Evolutionary conservation across 2,329 filamentous ascomycete genomes (phyloP).

Genomic region (Hymenoscyphus linearis): DNA sequence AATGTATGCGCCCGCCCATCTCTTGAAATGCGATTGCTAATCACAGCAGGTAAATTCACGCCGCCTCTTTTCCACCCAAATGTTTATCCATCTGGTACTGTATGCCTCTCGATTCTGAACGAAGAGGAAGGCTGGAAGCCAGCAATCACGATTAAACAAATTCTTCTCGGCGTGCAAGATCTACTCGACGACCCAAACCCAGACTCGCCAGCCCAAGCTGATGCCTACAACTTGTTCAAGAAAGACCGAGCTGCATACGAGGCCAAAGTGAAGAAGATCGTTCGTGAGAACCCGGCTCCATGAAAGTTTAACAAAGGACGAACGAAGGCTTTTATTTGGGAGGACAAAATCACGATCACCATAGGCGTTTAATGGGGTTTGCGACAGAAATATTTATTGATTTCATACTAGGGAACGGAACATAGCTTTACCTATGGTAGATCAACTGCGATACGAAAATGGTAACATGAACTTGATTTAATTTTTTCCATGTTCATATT

Average conservation of each 20-base stretch:
- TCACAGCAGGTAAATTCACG: conserved; percentile 76
- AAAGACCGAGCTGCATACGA: conserved; percentile 85
- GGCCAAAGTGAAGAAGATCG: conserved; percentile 77
- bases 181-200: conserved; percentile 95
- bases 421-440: background rate
- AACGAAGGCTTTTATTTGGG: conserved; percentile 6
- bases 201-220: conserved; percentile 92
- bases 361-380: conserved; percentile 23
- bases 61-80: conserved; percentile 97
- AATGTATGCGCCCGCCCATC: conserved; percentile 61
- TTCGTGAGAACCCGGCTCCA: conserved; percentile 81
- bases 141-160: conserved; percentile 97
- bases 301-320: conserved; percentile 34
- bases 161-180: conserved; percentile 91
- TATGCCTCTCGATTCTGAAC: conserved; percentile 94
- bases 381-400: conserved; percentile 8
- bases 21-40: conserved; percentile 20
- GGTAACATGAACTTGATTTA: background rate
- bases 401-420: background rate
- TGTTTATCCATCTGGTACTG: conserved; percentile 95
- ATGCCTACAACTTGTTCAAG: conserved; percentile 96
- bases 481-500: background rate
- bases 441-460: conserved; percentile 6
- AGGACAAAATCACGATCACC: conserved; percentile 14
- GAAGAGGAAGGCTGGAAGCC: conserved; percentile 99